A percentile compares a stretch with the other conserved stretches of the same genome.
These are phyloP conservation scores for Castanea crenata DNA, from an alignment of 306 rosid species.

Conservation along the genomic window DNA sequence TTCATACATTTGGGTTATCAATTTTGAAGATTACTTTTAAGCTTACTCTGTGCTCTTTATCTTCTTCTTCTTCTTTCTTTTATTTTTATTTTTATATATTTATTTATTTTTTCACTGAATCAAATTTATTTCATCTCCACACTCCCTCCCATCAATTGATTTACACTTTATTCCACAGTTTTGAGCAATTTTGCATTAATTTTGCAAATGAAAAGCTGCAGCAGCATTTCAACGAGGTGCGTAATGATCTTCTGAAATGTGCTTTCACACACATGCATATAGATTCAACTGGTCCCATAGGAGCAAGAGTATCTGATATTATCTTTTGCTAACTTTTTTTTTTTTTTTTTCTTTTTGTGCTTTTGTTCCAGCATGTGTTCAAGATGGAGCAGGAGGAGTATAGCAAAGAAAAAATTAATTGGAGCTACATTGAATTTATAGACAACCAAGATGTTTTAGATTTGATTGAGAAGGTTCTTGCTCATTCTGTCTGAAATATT, in stretches of 20 bases:
- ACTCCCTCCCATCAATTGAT: slow-evolving; percentile 15
- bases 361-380: slow-evolving; percentile 83
- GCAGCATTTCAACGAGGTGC: slow-evolving; percentile 98
- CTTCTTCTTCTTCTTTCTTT: rapidly evolving
- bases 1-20: neutral
- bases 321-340: neutral
- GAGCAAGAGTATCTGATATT: neutral
- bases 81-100: neutral
- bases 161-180: slow-evolving; percentile 49
- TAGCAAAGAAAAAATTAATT: slow-evolving; percentile 88
- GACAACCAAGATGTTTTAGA: slow-evolving; percentile 98
- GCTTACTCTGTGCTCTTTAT: neutral
- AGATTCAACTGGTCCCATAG: neutral
- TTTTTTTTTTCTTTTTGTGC: slow-evolving; percentile 3
- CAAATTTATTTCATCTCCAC: neutral
- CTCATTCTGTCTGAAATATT: neutral
- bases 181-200: slow-evolving; percentile 98
- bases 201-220: slow-evolving; percentile 99
- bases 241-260: neutral
- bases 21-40: neutral
- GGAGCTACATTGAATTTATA: slow-evolving; percentile 98
- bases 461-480: slow-evolving; percentile 90
- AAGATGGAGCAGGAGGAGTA: slow-evolving; percentile 99
- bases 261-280: neutral
- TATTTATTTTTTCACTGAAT: neutral